Evolutionary conservation across 495 filamentous ascomycete genomes (phyloP).

Genomic region (Letharia lupina): DNA sequence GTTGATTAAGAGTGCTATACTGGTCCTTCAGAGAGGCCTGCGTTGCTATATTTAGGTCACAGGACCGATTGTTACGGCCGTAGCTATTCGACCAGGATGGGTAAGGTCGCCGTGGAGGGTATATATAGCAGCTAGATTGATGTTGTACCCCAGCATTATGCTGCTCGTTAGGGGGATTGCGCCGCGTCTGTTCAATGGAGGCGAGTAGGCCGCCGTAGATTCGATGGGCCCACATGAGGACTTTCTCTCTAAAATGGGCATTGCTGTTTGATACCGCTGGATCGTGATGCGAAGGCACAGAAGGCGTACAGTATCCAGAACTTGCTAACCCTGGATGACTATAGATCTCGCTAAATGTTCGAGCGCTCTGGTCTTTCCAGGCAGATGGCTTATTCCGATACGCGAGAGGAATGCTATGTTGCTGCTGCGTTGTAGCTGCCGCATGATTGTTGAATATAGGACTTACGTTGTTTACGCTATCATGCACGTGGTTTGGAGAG

Average conservation of each 20-base stretch:
- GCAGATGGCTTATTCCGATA: slow-evolving; percentile 17
- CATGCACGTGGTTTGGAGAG: neutral
- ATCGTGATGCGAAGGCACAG: neutral
- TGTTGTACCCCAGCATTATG: slow-evolving; percentile 4
- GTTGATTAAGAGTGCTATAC: neutral
- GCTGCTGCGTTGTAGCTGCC: slow-evolving; percentile 9
- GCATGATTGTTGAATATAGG: neutral
- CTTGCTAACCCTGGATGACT: neutral
- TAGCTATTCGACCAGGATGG: slow-evolving; percentile 23
- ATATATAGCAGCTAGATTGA: slow-evolving; percentile 11
- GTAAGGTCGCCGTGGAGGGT: slow-evolving; percentile 19
- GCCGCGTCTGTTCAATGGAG: slow-evolving; percentile 56
- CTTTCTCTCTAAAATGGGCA: slow-evolving; percentile 67
- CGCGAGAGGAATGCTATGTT: slow-evolving; percentile 11
- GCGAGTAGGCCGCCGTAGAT: slow-evolving; percentile 81
- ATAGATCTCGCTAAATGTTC: slow-evolving; percentile 5
- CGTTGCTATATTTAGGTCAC: neutral
- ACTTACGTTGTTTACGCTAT: neutral
- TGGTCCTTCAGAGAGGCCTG: neutral
- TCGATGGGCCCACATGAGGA: slow-evolving; percentile 74
- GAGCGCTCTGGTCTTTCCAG: slow-evolving; percentile 13
- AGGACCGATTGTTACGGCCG: slow-evolving; percentile 9
- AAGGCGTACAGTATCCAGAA: neutral
- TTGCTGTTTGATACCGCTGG: slow-evolving; percentile 28
- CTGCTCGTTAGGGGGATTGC: slow-evolving; percentile 25